phyloP scores from a whole-genome alignment of 1,284 basidiomycete species.

The Trichosporon sp. region DNA sequence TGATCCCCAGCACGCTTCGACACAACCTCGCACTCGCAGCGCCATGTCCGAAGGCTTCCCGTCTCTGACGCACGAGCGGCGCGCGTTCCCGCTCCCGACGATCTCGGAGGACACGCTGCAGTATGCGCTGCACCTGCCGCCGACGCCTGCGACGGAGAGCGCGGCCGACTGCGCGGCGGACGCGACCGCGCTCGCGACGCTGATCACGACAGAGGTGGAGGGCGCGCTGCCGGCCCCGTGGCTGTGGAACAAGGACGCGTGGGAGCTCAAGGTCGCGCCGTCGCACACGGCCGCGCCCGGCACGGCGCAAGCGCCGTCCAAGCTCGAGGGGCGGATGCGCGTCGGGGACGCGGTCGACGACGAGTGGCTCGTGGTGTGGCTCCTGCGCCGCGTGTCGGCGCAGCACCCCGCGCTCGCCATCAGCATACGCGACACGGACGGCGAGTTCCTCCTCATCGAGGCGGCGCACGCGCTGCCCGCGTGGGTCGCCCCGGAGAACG shows the following conservation, averaged over 20 bases:
- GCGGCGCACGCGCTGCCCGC: conserved; percentile 82
- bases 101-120: conserved; percentile 81
- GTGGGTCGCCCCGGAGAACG: conserved; percentile 88
- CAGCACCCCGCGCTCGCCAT: conserved; percentile 73
- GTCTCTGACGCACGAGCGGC: conserved; percentile 36
- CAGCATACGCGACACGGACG: conserved; percentile 80
- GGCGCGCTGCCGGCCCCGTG: conserved; percentile 59
- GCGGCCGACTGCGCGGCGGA: conserved; percentile 55
- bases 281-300: neutral
- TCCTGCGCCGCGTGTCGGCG: conserved; percentile 67
- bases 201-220: conserved; percentile 61
- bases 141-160: conserved; percentile 46
- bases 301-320: neutral
- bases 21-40: neutral
- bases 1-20: no score
- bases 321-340: conserved; percentile 69
- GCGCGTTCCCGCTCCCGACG: conserved; percentile 42
- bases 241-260: conserved; percentile 83
- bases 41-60: conserved; percentile 43
- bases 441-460: conserved; percentile 94
- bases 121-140: conserved; percentile 64
- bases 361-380: conserved; percentile 91
- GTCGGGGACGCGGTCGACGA: conserved; percentile 92
- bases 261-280: conserved; percentile 67
- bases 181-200: conserved; percentile 64